Evolutionary conservation across 2,329 filamentous ascomycete species (phyloP), one percentile per base, ranked within the genome.

Genomic region (Botrytis deweyae): DNA sequence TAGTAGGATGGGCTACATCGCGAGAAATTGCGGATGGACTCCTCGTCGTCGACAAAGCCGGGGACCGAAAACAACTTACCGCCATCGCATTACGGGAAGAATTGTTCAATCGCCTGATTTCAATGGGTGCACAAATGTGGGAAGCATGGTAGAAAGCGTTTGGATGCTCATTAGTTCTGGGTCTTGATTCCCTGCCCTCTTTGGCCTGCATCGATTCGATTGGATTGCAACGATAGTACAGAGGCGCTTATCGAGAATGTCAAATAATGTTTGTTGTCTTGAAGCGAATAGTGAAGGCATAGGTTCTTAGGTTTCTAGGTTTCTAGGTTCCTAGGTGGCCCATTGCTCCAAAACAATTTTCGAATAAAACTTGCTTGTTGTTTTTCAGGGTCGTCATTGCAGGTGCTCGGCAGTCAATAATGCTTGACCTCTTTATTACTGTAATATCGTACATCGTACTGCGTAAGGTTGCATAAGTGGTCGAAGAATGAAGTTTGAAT

Each of bases 111-210:
- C 88, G 93, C 25, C 81, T 95, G 72, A 84, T 94, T 73, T 89
- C 92, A 3, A 92, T 95, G 83, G 92, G 92, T 1, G 87, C 87
- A 22, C 93, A 96, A 86, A 94, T 94, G 85, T 96, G 93, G 93
- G 92, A 94, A 84, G 87, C 88, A 72, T 93, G 89, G 90, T 95
- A 79, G 55, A 70, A 16, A 29, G 25, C 12, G 42, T n/a, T 49
- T n/a, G 66, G n/a, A n/a, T 18, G 6, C 66, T 58, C 52, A 58
- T n/a, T 55, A 14, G 10, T 52, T 8, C 16, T 29, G 52, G 29
- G 25, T 58, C n/a, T 29, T 58, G n/a, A 29, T 58, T 58, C n/a
- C n/a, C 52, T 29, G 52, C 52, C 29, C 52, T 58, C 52, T 25
- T 18, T 58, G 52, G 52, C 14, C 14, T 33, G 38, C 3, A 46